Conservation (phyloP, 495 filamentous ascomycete genomes). For the Cairneyella variabilis region DNA sequence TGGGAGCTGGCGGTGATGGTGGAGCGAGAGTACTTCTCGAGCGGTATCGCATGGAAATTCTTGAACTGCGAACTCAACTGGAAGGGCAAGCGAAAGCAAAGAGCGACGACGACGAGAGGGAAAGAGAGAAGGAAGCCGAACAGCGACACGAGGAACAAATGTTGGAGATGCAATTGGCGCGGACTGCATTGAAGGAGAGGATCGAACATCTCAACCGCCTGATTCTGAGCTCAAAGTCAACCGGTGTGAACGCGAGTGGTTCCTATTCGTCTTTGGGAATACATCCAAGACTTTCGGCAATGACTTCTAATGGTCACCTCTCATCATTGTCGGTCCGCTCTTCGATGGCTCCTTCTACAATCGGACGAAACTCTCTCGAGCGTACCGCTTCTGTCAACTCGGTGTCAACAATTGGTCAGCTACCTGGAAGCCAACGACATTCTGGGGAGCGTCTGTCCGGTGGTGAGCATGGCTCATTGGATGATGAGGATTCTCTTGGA, state of each 20-base stretch:
- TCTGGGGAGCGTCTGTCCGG: constrained; percentile 38
- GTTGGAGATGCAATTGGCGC: constrained; percentile 94
- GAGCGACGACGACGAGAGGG: constrained; percentile 63
- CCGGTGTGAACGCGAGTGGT: constrained; percentile 78
- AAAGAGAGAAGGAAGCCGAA: constrained; percentile 76
- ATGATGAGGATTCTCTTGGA: constrained; percentile 71
- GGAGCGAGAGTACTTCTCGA: constrained; percentile 86
- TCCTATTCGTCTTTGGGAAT: constrained; percentile 70
- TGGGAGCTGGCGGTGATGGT: constrained; percentile 70
- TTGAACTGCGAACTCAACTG: constrained; percentile 73
- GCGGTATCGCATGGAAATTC: constrained; percentile 91
- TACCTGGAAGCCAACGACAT: constrained; percentile 32
- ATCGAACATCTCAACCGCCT: constrained; percentile 97
- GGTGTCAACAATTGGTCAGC: constrained; percentile 50
- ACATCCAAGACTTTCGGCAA: constrained; percentile 58
- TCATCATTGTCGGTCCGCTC: constrained; percentile 59
- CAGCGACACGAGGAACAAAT: constrained; percentile 94
- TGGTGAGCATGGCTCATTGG: constrained; percentile 36
- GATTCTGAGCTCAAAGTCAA: constrained; percentile 91
- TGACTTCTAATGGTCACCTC: constrained; percentile 40
- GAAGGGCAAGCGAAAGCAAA: constrained; percentile 69
- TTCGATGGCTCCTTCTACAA: constrained; percentile 66
- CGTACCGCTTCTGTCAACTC: constrained; percentile 67
- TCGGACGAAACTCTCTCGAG: constrained; percentile 52
- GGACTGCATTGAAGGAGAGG: constrained; percentile 92